These are phyloP conservation scores for Cystofilobasidium ferigula DNA, from an alignment of 768 basidiomycete genomes.

Conservation along the genomic window DNA sequence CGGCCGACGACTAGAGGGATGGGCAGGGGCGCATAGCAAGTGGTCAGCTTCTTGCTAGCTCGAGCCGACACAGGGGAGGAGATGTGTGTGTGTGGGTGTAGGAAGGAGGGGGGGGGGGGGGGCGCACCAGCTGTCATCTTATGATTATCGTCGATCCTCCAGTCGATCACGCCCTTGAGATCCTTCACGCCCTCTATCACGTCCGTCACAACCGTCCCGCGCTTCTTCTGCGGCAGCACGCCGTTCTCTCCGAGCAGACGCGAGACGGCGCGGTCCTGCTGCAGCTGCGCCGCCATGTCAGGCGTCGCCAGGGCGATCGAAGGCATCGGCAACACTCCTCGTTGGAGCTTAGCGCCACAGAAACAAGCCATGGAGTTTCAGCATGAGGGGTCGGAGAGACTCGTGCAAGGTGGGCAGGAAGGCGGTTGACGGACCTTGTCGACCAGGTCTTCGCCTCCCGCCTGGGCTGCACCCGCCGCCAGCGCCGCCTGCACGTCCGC, in stretches of 20 bases:
- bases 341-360: no score
- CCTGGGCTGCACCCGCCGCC: slow-evolving; percentile 75
- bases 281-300: slow-evolving; percentile 62
- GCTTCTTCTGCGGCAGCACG: slow-evolving; percentile 85
- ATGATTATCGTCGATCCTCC: slow-evolving; percentile 81
- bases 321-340: slow-evolving; percentile 3
- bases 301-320: slow-evolving; percentile 72
- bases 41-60: background rate
- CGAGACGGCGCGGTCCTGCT: slow-evolving; percentile 46
- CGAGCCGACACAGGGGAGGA: background rate
- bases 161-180: slow-evolving; percentile 73
- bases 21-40: background rate
- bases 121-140: slow-evolving; percentile 63
- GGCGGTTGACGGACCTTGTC: slow-evolving; percentile 54
- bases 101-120: background rate
- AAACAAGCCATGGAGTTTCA: no score
- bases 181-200: slow-evolving; percentile 67
- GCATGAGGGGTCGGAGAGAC: background rate
- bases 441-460: slow-evolving; percentile 80
- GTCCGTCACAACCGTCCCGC: slow-evolving; percentile 89
- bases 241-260: slow-evolving; percentile 74
- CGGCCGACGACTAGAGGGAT: slow-evolving; percentile 33
- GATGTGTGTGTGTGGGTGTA: background rate
- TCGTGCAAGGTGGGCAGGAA: background rate
- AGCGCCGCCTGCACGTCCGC: slow-evolving; percentile 68